Base-by-base conservation (phyloP, 805 yeast species). In the Pichia eremophila region DNA sequence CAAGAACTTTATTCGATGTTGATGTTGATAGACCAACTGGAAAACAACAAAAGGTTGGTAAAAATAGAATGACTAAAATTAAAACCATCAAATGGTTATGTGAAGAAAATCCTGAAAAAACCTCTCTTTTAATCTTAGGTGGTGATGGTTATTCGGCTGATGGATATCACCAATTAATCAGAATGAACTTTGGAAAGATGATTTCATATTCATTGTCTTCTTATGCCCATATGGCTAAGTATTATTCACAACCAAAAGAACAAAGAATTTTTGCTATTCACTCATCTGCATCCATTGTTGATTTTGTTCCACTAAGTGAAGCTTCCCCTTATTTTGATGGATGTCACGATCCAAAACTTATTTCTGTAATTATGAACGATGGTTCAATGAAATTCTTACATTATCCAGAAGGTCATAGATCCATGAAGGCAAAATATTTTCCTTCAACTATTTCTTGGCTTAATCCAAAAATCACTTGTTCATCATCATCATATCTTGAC, bases 371-470 rank as follows among this genome's bases (percentile, higher is more conserved):
- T 4, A 63, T 83, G 22, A 78, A 75, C 40, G 71, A 78, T 48
- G 91, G 93, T 4, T 79, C 84, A 18, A 58, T 88, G 36, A 80
- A 81, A 56, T 70, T 84, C 25, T 54, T 84, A 51, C 65, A 75
- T 39, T 81, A 73, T 51, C 83, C 88, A 2, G 63, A 69, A 8
- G 87, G 85, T 0, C 62, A 64, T 9, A 58, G 73, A 18, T 71
- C 77, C 2, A 72, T 74, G 34, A 73, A 71, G 18, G 77, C 87
- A 0, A 64, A 78, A 1, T 58, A 78, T n/a, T 74, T 93, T 43
- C 97, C 99, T 4, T 84, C 95, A 11, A 77, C 89, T 2, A 58
- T 93, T 27, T 75, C 87, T 5, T 81, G 91, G 83, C 67, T 87
- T 15, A 79, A 85, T 51, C 93, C 97, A 0, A 78, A 77, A 11